These are phyloP conservation scores for Phytophthora podocarpi DNA, from an alignment of 352 stramenopile genomes.

Conservation along the genomic window DNA sequence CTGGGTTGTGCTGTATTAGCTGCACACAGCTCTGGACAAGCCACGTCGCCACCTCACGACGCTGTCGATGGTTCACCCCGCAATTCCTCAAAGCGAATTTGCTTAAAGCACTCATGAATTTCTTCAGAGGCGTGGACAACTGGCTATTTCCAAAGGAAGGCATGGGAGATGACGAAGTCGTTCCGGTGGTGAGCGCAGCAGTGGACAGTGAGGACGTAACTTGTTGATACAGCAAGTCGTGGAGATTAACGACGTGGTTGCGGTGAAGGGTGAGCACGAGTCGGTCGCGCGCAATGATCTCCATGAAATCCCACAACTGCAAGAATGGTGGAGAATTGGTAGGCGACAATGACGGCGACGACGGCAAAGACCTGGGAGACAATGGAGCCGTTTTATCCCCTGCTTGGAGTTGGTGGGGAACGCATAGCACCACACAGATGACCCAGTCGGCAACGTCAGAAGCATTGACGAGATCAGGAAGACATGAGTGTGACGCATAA, in stretches of 20 bases:
- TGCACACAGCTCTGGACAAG: constrained; percentile 39
- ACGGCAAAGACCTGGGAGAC: constrained; percentile 3
- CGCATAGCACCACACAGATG: constrained; percentile 56
- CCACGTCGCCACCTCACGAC: constrained; percentile 45
- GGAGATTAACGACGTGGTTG: constrained; percentile 53
- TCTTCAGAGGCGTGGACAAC: constrained; percentile 41
- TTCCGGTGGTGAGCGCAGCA: background rate
- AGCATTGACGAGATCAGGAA: constrained; percentile 27
- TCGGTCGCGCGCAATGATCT: constrained; percentile 53
- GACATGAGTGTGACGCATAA: constrained; percentile 31
- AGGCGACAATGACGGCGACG: background rate
- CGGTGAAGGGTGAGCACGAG: constrained; percentile 52
- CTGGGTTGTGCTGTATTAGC: constrained; percentile 48
- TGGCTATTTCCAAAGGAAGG: constrained; percentile 14
- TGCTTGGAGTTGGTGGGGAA: constrained; percentile 44
- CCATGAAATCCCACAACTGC: constrained; percentile 65
- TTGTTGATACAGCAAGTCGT: constrained; percentile 67
- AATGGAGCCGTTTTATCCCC: background rate
- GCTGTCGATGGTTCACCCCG: constrained; percentile 40
- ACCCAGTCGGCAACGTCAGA: constrained; percentile 52
- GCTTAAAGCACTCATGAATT: constrained; percentile 42
- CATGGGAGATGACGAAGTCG: background rate
- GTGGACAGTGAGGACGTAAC: constrained; percentile 37
- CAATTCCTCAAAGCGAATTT: constrained; percentile 53
- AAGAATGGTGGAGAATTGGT: constrained; percentile 14